Evolutionary conservation across 495 filamentous ascomycete genomes (phyloP), one percentile per base, ranked within the genome.

Genomic region (Podospora australis): DNA sequence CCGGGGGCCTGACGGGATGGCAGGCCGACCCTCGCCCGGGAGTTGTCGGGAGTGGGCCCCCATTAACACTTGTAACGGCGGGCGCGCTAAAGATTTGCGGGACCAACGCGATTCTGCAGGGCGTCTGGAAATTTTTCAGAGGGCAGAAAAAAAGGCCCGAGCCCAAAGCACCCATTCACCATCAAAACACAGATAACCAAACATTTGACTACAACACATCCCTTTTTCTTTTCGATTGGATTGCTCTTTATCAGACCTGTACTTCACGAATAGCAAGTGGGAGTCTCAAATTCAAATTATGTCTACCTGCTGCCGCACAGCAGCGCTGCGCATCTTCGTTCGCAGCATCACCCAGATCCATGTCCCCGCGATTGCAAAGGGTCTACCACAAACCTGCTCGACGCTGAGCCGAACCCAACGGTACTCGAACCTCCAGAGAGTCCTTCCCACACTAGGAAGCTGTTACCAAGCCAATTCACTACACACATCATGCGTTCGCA

Each of bases 261-360:
- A 29, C 29, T 19, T 49, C 14, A 14, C 10, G 24, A 43, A 35
- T 17, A 1, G 16, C 13, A n/a, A 6, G 34, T 25, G 19, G 1
- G 0, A 3, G 21, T 4, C 11, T 22, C 21, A 0, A 1, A 30
- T 28, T 21, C 8, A 0, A 21, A 14, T 35, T 17, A 79, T 78
- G 76, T 63, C 44, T 53, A 78, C 75, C 59, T 55, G 61, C 14
- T 78, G 77, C 45, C 65, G 68, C 19, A 64, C 61, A n/a, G 58
- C 64, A 14, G 64, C 72, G 14, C 56, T 78, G 39, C 55, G 64
- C 36, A 55, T 74, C 16, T 80, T 80, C 44, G 59, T 79, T 9
- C 65, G 68, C 22, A 74, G 62, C 46, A 58, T 80, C 40, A 64
- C 70, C 6, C 67, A 70, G 40, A 38, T 76, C 25, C 66, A 73